A percentile compares a stretch with the other conserved stretches of the same genome.
Evolutionary conservation across 2,329 filamentous ascomycete species (phyloP).

Genomic region (Coccinonectria pachysandricola): DNA sequence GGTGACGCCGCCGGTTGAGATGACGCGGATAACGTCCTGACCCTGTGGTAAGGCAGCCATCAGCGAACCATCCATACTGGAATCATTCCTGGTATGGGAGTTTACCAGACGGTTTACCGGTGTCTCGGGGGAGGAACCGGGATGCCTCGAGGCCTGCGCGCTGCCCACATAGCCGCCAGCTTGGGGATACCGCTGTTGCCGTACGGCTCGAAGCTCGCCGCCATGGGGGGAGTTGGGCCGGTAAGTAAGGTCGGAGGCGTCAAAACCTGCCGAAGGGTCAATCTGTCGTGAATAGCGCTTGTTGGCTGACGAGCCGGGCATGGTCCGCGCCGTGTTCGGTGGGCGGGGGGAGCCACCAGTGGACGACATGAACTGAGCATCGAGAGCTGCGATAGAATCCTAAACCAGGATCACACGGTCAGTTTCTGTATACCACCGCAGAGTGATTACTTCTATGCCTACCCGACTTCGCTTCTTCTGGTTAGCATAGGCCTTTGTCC

Average conservation of each 20-base stretch:
- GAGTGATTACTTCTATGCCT: constrained; percentile 23
- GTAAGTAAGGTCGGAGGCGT: constrained; percentile 46
- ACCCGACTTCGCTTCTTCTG: constrained; percentile 81
- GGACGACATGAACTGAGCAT: constrained; percentile 44
- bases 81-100: constrained; percentile 67
- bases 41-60: constrained; percentile 78
- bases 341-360: constrained; percentile 38
- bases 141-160: constrained; percentile 42
- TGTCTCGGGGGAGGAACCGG: constrained; percentile 53
- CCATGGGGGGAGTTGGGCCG: constrained; percentile 57
- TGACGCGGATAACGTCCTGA: constrained; percentile 84
- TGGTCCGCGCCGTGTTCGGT: constrained; percentile 44
- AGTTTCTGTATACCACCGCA: constrained; percentile 3
- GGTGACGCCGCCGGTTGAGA: constrained; percentile 82
- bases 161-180: constrained; percentile 36
- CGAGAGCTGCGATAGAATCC: constrained; percentile 77
- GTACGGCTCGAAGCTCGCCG: constrained; percentile 42
- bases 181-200: constrained; percentile 47
- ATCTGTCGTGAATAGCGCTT: constrained; percentile 57
- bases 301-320: constrained; percentile 29
- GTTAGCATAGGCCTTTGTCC: constrained; percentile 65
- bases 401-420: constrained; percentile 25
- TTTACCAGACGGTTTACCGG: constrained; percentile 53
- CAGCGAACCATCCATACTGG: constrained; percentile 75
- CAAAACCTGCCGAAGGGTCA: constrained; percentile 34